These are phyloP conservation scores for Daldinia caldariorum DNA, from an alignment of 495 filamentous ascomycete species.

Conservation along the genomic window DNA sequence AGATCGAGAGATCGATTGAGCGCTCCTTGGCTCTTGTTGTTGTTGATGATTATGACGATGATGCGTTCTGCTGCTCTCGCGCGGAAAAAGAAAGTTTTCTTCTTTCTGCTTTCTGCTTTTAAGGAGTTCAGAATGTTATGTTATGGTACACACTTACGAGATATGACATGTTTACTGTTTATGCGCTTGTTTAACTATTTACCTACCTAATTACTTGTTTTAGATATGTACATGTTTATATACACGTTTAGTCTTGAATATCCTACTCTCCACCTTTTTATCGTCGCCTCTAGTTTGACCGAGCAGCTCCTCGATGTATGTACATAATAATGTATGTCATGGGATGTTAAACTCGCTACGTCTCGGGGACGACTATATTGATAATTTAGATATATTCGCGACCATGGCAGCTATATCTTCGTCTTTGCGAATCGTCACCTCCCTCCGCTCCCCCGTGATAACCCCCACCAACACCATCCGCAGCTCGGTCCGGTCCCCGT, in stretches of 20 bases:
- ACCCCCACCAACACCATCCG: slow-evolving; percentile 15
- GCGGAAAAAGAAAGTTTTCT: too few relatives aligned
- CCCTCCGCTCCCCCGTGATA: slow-evolving; percentile 22
- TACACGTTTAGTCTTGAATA: neutral
- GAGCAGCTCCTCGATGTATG: neutral
- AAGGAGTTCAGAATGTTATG: neutral
- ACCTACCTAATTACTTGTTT: neutral
- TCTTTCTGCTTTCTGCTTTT: too few relatives aligned
- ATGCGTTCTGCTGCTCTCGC: too few relatives aligned
- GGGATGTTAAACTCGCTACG: too few relatives aligned
- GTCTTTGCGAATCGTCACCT: slow-evolving; percentile 7
- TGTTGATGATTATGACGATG: too few relatives aligned
- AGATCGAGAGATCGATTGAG: too few relatives aligned
- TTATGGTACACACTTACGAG: neutral
- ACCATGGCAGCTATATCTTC: slow-evolving; percentile 18
- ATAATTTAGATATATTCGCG: neutral
- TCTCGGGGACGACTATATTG: neutral
- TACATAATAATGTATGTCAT: too few relatives aligned
- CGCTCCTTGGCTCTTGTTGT: too few relatives aligned
- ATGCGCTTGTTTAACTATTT: neutral
- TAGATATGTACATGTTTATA: neutral
- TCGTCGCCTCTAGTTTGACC: neutral
- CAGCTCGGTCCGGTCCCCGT: slow-evolving; percentile 28
- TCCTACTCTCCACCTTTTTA: neutral
- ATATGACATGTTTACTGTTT: neutral